These are phyloP conservation scores for Calonectria naviculata DNA, from an alignment of 2,329 filamentous ascomycete genomes.

Conservation along the genomic window DNA sequence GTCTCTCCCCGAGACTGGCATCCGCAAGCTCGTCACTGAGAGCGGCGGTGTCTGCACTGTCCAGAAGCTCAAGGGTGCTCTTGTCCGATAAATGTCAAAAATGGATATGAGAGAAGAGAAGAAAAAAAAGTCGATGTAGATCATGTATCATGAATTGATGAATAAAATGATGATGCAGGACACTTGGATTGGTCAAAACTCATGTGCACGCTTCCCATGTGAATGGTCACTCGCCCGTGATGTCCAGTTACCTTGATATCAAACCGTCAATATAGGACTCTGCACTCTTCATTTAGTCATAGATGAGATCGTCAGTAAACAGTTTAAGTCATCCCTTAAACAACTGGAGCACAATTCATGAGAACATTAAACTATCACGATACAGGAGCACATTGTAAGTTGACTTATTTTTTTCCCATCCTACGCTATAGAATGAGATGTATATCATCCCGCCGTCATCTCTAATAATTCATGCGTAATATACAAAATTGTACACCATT, in stretches of 20 bases:
- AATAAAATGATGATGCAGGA: slow-evolving; percentile 15
- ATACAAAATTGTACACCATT: slow-evolving; percentile 34
- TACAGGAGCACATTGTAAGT: background rate
- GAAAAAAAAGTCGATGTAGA: slow-evolving; percentile 13
- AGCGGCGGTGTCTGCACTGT: slow-evolving; percentile 86
- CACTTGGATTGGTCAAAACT: background rate
- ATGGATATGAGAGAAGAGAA: background rate
- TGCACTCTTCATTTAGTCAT: too few species aligned
- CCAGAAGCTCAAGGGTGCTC: slow-evolving; percentile 80
- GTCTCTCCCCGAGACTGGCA: slow-evolving; percentile 77
- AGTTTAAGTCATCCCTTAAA: too few species aligned
- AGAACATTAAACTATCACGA: too few species aligned
- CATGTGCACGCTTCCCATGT: background rate
- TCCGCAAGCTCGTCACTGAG: slow-evolving; percentile 79
- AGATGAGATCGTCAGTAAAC: too few species aligned
- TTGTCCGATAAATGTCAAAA: slow-evolving; percentile 74
- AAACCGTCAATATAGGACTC: too few species aligned
- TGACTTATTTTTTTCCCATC: slow-evolving; percentile 3
- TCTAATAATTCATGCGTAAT: slow-evolving; percentile 22
- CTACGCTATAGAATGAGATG: background rate
- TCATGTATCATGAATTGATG: slow-evolving; percentile 6
- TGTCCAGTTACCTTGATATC: too few species aligned
- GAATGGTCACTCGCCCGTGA: too few species aligned
- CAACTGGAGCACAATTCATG: too few species aligned
- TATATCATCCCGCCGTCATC: background rate